Evolutionary conservation across 106 monocot species (phyloP).

Genomic region (Platanthera zijinensis): DNA sequence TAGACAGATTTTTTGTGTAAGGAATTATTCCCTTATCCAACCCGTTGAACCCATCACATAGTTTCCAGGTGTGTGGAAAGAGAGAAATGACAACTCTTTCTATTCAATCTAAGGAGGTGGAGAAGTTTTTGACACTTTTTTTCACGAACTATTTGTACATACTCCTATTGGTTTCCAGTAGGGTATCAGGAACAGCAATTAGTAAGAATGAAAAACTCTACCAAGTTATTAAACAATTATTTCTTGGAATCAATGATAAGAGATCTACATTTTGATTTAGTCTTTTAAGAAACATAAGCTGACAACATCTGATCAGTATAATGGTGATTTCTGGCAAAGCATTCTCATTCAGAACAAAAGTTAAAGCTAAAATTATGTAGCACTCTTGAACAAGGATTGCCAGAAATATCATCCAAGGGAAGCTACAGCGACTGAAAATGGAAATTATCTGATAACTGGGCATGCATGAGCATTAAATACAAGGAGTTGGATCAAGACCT

Average conservation of each 20-base stretch:
- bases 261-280: neutral
- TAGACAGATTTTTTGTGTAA: no score
- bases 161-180: neutral
- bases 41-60: no score
- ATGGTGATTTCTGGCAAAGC: neutral
- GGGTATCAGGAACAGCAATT: neutral
- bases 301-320: neutral
- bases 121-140: neutral
- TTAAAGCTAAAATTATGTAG: neutral
- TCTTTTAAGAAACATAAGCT: neutral
- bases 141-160: no score
- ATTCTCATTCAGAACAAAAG: neutral
- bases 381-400: neutral
- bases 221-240: neutral
- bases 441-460: conserved; percentile 18
- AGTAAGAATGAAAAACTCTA: neutral
- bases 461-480: neutral
- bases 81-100: neutral
- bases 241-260: neutral
- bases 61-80: no score
- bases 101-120: neutral
- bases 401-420: neutral
- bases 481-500: conserved; percentile 31
- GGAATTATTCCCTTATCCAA: no score
- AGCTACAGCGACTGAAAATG: neutral